Evolutionary conservation across 129 eudicot genomes (phyloP).

Genomic region (Chrysanthemum seticuspe): DNA sequence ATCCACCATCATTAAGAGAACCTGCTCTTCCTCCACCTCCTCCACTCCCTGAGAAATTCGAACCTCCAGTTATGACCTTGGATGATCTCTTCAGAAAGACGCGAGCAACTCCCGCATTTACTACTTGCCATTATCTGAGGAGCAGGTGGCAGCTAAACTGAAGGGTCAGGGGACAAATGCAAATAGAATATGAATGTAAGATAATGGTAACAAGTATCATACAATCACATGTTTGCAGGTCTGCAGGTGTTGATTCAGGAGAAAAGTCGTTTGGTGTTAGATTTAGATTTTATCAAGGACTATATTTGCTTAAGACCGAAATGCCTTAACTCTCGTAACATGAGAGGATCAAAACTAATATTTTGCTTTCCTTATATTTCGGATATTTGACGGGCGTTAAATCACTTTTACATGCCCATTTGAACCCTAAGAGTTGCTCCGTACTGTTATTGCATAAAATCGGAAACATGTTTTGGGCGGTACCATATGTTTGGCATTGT

Average conservation of each 20-base stretch:
- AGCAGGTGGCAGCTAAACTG: slow-evolving; percentile 50
- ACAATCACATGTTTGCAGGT: slow-evolving; percentile 69
- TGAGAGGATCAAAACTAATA: slow-evolving; percentile 8
- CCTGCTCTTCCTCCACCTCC: slow-evolving; percentile 31
- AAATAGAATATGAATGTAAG: slow-evolving; percentile 36
- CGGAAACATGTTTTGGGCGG: too few species aligned
- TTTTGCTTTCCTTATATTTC: slow-evolving; percentile 1
- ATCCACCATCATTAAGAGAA: slow-evolving; percentile 19
- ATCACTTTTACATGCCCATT: too few species aligned
- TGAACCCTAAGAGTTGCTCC: too few species aligned
- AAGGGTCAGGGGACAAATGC: slow-evolving; percentile 53
- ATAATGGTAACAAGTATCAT: slow-evolving; percentile 57
- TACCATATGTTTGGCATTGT: too few species aligned
- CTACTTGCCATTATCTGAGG: slow-evolving; percentile 60
- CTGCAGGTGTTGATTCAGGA: slow-evolving; percentile 42
- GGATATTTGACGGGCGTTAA: neutral
- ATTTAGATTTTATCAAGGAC: slow-evolving; percentile 29
- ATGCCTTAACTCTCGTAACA: neutral
- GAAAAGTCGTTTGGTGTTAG: slow-evolving; percentile 38
- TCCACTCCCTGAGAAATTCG: slow-evolving; percentile 37
- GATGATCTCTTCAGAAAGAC: slow-evolving; percentile 74
- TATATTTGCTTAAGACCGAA: slow-evolving; percentile 28
- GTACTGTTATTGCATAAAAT: too few species aligned
- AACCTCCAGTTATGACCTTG: slow-evolving; percentile 54
- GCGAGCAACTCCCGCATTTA: slow-evolving; percentile 58